Conservation (phyloP, 208 protist species). For the Crithidia expoeki region DNA sequence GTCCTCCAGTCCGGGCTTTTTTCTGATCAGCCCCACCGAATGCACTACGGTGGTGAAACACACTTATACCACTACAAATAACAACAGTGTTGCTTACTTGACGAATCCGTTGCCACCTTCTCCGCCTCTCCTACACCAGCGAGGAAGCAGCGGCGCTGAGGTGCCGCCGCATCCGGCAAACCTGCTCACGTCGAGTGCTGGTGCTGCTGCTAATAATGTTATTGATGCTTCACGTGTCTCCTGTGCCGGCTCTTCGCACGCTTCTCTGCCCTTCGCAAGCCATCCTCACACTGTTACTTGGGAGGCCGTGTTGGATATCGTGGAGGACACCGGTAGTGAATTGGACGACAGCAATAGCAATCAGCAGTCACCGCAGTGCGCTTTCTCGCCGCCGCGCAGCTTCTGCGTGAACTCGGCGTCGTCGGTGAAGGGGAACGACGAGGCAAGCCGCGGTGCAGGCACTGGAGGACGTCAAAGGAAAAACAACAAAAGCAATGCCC, state of each 20-base stretch:
- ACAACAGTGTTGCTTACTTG: too few relatives aligned
- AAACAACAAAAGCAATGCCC: neutral
- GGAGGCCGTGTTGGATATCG: constrained; percentile 6
- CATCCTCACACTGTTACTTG: neutral
- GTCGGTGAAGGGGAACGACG: constrained; percentile 7
- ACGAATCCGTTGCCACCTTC: too few relatives aligned
- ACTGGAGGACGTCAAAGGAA: too few relatives aligned
- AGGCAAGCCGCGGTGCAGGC: neutral
- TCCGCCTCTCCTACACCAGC: too few relatives aligned
- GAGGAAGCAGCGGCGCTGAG: neutral
- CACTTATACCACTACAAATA: too few relatives aligned
- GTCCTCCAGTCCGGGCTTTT: neutral
- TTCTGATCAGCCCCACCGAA: constrained; percentile 1
- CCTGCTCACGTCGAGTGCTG: too few relatives aligned
- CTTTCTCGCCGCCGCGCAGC: constrained; percentile 3
- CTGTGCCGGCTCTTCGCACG: constrained; percentile 3
- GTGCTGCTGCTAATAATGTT: neutral
- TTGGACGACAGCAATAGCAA: neutral
- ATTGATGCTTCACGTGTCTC: neutral
- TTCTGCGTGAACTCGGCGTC: constrained; percentile 11
- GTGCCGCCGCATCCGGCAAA: neutral
- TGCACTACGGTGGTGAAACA: too few relatives aligned
- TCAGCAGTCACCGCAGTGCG: neutral
- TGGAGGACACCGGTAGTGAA: constrained; percentile 5
- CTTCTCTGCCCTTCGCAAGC: neutral